These are phyloP conservation scores for Sarocladium strictum DNA, from an alignment of 2,329 filamentous ascomycete species.

Conservation along the genomic window DNA sequence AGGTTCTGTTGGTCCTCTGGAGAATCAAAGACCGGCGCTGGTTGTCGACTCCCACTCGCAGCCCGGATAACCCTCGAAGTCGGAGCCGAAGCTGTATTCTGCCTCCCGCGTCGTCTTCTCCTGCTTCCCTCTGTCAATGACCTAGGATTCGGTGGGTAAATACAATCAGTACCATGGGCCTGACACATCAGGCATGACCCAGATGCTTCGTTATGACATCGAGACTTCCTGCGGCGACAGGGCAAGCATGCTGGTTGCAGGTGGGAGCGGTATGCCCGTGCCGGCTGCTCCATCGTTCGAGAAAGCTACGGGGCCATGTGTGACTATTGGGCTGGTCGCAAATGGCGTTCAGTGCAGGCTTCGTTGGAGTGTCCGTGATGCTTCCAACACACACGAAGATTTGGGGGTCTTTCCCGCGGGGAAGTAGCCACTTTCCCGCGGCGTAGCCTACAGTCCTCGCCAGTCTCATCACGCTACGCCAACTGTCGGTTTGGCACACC, in stretches of 20 bases:
- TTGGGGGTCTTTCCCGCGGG: no score
- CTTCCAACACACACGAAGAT: no score
- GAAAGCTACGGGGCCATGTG: not conserved
- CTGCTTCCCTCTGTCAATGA: constrained; percentile 9
- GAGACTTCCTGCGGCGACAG: constrained; percentile 54
- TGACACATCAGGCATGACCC: constrained; percentile 51
- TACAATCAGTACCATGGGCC: constrained; percentile 51
- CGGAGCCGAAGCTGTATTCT: not conserved
- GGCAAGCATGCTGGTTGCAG: constrained; percentile 54
- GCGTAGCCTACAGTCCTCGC: no score
- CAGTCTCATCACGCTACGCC: no score
- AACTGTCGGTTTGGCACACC: not conserved
- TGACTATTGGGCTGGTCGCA: no score
- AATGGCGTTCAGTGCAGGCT: no score
- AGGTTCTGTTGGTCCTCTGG: constrained; percentile 35
- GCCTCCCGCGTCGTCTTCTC: not conserved
- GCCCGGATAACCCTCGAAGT: constrained; percentile 10
- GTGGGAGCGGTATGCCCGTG: constrained; percentile 55
- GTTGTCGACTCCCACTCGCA: not conserved
- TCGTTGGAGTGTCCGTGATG: no score
- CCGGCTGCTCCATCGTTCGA: not conserved
- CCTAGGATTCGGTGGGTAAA: constrained; percentile 33
- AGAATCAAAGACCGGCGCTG: constrained; percentile 16
- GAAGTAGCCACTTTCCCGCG: no score
- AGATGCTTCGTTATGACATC: constrained; percentile 52